Evolutionary conservation across 306 rosid genomes (phyloP).

Genomic region (Acmispon strigosus): DNA sequence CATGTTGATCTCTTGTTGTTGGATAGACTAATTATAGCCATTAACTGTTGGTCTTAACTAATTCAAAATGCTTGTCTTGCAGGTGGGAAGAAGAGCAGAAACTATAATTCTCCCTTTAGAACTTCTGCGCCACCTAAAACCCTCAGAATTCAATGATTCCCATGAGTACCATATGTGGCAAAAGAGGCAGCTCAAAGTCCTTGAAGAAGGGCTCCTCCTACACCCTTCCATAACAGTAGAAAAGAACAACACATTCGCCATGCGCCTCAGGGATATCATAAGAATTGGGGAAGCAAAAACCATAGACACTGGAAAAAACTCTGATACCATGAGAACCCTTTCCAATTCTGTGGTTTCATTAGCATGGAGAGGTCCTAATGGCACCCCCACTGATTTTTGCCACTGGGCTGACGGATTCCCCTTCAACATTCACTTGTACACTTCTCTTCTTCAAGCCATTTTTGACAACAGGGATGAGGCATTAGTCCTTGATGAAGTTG

Average conservation of each 20-base stretch:
- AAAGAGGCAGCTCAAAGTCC: conserved; percentile 68
- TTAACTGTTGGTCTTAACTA: background rate
- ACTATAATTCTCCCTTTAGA: conserved; percentile 92
- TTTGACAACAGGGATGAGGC: conserved; percentile 84
- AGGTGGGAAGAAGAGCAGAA: conserved; percentile 87
- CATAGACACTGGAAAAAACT: conserved; percentile 69
- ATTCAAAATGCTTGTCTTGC: background rate
- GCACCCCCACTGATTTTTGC: conserved; percentile 74
- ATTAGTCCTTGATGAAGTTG: conserved; percentile 84
- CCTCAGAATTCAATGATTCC: conserved; percentile 78
- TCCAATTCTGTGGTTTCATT: conserved; percentile 81
- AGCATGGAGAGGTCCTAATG: conserved; percentile 78
- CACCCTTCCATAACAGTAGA: conserved; percentile 65
- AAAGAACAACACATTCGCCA: conserved; percentile 51
- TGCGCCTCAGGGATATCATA: conserved; percentile 65
- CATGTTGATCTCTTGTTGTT: background rate
- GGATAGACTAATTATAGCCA: background rate
- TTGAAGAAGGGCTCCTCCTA: conserved; percentile 67
- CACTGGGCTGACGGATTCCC: conserved; percentile 99
- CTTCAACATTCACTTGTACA: conserved; percentile 61
- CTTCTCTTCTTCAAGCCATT: conserved; percentile 62
- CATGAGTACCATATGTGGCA: conserved; percentile 87
- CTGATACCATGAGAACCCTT: conserved; percentile 84
- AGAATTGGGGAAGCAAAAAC: conserved; percentile 30
- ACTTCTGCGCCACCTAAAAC: conserved; percentile 73